Base-by-base conservation (phyloP, 768 basidiomycete species). In the Podaxis sp. region DNA sequence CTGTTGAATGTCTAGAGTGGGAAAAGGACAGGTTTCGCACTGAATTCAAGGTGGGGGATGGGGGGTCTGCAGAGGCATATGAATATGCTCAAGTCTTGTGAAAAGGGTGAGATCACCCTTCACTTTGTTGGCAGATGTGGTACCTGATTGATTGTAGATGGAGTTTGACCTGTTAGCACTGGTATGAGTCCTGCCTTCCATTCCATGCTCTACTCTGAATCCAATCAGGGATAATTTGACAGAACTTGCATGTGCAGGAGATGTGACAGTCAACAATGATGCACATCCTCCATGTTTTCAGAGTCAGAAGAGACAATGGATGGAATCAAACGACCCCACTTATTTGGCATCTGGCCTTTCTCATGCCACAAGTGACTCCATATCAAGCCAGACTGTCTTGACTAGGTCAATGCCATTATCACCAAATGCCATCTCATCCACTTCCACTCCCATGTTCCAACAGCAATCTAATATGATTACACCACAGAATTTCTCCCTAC, bases 1-100 rank as follows among this genome's bases (percentile, higher is more conserved):
- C 75, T 91, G 46, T 75, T 91, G 65, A 86, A 85, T 63, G 84
- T 88, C 9, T 90, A 84, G 89, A 86, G 80, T 63, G 84, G 80
- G 22, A 83, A 79, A 68, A 76, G 79, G 63, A 77, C 77, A 38
- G 81, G 84, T 13, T 67, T 77, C 30, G 72, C 75, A 1, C 77
- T 78, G 2, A 81, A 87, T 68, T 76, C 79, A 15, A 72, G 73
- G 55, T 74, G 80, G 56, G 85, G 88, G 55, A 79, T 88, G 73
- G 76, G 78, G 44, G 87, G 88, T 65, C 84, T 90, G 2, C 78
- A 84, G 53, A 79, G 79, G 57, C 89, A 86, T 68, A 76, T 88
- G 71, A 73, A 83, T n/a, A 75, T 83, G 3, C 74, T 89, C n/a
- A 76, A 75, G 54, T 67, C 60, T 36, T 75, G 75, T 30, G 82